phyloP scores from a whole-genome alignment of 1,284 basidiomycete species.

The Cutaneotrichosporon sp. region DNA sequence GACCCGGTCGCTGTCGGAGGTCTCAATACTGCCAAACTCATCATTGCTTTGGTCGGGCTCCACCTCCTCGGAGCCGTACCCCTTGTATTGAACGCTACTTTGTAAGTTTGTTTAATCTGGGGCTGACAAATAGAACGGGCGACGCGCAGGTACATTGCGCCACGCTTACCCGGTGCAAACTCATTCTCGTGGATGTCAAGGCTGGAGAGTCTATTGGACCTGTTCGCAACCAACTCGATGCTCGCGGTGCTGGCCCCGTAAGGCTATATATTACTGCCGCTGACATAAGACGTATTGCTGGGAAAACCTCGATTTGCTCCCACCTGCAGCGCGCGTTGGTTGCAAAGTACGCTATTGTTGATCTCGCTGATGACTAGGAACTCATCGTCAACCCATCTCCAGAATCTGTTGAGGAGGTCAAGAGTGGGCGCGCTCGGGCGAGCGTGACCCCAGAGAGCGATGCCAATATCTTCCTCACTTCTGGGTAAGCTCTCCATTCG shows the following conservation, averaged over 20 bases:
- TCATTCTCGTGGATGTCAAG: slow-evolving; percentile 40
- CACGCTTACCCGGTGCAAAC: slow-evolving; percentile 28
- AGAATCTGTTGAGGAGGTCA: slow-evolving; percentile 11
- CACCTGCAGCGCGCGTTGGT: not conserved
- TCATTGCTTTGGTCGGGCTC: slow-evolving; percentile 37
- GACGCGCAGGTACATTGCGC: slow-evolving; percentile 36
- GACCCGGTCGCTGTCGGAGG: slow-evolving; percentile 43
- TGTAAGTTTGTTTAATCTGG: not conserved
- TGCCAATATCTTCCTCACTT: slow-evolving; percentile 47
- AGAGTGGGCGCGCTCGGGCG: slow-evolving; percentile 19
- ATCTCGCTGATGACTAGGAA: not conserved
- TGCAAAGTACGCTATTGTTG: not conserved
- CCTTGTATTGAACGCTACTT: slow-evolving; percentile 34
- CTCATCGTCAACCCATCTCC: not conserved
- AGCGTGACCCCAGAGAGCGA: slow-evolving; percentile 40
- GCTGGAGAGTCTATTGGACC: slow-evolving; percentile 32
- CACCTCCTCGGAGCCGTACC: slow-evolving; percentile 42
- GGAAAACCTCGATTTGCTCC: slow-evolving; percentile 11
- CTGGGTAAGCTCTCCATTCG: slow-evolving; percentile 17
- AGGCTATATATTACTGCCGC: not conserved
- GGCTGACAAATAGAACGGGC: not conserved
- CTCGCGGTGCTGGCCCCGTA: slow-evolving; percentile 2
- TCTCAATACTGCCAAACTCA: slow-evolving; percentile 40
- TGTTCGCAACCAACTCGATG: slow-evolving; percentile 2
- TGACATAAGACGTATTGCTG: slow-evolving; percentile 12